Base-by-base conservation (phyloP, 768 basidiomycete species). In the Saitozyma podzolica region DNA sequence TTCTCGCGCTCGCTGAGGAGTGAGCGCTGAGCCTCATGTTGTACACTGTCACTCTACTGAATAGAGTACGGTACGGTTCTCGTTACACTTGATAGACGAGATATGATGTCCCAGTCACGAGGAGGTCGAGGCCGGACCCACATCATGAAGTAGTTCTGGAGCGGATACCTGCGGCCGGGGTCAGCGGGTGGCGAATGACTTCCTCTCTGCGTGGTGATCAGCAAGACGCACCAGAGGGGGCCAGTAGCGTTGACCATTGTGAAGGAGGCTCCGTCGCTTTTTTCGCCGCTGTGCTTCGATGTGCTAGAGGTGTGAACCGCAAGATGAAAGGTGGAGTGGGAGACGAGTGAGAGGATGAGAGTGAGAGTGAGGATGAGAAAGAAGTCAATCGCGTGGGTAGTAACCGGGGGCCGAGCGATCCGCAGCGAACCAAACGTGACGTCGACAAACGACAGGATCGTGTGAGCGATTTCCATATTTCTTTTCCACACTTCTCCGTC, bases 1-100 rank as follows among this genome's bases (percentile, higher is more conserved):
- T 92, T 88, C 75, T 96, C 94, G 78, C 97, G 96, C 50, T 92
- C 92, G 77, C 93, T 95, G 67, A 20, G 40, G 10, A 9, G 40
- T 61, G 14, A 54, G 56, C 54, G 29, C 2, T 29, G 2, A 29
- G 29, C 29, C 2, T 5, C 5, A 29, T 29, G 29, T 29, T 29
- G 29, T 29, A 29, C 29, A 2, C 29, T 29, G 2, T 2, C 29
- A 29, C 29, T 29, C 29, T 2, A 29, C 29, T 29, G 29, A 2
- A 29, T 5, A 5, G 29, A 2, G 5, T 5, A 5, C 29, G 29
- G 29, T 29, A 5, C 29, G 29, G 29, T 29, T 29, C 29, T 29
- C 29, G 5, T 29, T 29, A 2, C 29, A 29, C 29, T 29, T 5
- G 29, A 5, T 2, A 29, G 29, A 29, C 2, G 29, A 2, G 29